phyloP scores from a whole-genome alignment of 2,329 filamentous ascomycete genomes.

The Didymella arachidicola region DNA sequence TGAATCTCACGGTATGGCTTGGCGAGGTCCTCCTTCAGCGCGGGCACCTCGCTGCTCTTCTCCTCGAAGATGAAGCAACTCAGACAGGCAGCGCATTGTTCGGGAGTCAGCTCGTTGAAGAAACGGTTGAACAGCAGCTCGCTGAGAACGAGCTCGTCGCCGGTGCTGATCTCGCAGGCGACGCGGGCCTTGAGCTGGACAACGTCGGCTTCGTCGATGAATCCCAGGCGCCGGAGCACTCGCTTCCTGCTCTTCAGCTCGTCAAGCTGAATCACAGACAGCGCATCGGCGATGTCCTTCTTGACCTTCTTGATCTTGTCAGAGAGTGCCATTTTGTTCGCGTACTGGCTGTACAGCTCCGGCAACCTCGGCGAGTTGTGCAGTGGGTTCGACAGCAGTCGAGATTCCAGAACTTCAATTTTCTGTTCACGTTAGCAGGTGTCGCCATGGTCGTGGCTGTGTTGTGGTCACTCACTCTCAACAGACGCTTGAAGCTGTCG shows the following conservation, averaged over 20 bases:
- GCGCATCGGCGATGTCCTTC: conserved; percentile 83
- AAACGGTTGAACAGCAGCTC: conserved; percentile 96
- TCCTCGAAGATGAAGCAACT: conserved; percentile 98
- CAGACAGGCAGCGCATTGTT: conserved; percentile 84
- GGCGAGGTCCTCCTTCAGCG: conserved; percentile 80
- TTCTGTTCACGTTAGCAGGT: conserved; percentile 63
- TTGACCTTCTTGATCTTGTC: conserved; percentile 87
- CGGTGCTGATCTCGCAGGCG: conserved; percentile 96
- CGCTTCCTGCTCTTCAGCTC: conserved; percentile 96
- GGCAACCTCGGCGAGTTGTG: conserved; percentile 87
- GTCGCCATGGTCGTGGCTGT: accelerated
- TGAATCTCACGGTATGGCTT: conserved; percentile 89
- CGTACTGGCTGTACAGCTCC: conserved; percentile 86
- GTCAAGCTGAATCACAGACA: conserved; percentile 90
- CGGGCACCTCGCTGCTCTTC: conserved; percentile 77
- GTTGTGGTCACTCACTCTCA: conserved; percentile 60
- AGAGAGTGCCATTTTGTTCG: conserved; percentile 75
- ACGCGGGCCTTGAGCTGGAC: conserved; percentile 97
- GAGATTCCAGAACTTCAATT: conserved; percentile 95
- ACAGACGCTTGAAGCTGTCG: conserved; percentile 89
- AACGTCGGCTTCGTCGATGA: conserved; percentile 94
- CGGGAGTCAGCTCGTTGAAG: conserved; percentile 93
- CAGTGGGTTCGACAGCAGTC: conserved; percentile 85
- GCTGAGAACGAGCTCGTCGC: conserved; percentile 90
- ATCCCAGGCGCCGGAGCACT: conserved; percentile 89